These are phyloP conservation scores for Brassica carinata DNA, from an alignment of 345 rosid genomes.

Conservation along the genomic window DNA sequence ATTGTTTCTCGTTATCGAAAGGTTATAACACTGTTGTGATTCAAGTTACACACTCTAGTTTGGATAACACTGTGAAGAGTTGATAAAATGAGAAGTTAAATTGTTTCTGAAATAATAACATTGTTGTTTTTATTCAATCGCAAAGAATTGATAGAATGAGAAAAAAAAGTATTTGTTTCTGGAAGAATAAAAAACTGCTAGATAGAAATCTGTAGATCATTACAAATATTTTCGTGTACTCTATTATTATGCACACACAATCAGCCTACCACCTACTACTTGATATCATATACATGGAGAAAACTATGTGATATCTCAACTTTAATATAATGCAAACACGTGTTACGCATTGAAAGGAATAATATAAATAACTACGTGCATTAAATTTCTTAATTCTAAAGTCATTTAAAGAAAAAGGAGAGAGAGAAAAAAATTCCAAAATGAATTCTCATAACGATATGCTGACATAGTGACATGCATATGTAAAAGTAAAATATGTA, in stretches of 20 bases:
- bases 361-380: conserved; percentile 10
- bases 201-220: conserved; percentile 5
- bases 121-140: not conserved
- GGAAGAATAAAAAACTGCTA: not conserved
- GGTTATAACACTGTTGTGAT: not conserved
- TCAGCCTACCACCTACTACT: conserved; percentile 42
- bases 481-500: conserved; percentile 25
- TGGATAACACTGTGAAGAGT: not conserved
- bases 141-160: not conserved
- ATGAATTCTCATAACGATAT: conserved; percentile 24
- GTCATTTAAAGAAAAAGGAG: not conserved
- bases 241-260: conserved; percentile 37
- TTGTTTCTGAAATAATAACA: not conserved
- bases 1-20: not conserved
- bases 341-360: conserved; percentile 38
- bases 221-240: not conserved
- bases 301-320: conserved; percentile 39
- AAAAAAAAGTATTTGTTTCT: not conserved
- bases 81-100: not conserved
- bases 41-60: not conserved
- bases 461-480: conserved; percentile 38
- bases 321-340: conserved; percentile 41
- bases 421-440: conserved; percentile 22
- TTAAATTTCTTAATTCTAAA: conserved; percentile 7
- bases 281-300: conserved; percentile 34